A percentile compares a stretch with the other conserved stretches of the same genome.
Evolutionary conservation across 106 monocot genomes (phyloP).

Genomic region (Dioscorea dumetorum): DNA sequence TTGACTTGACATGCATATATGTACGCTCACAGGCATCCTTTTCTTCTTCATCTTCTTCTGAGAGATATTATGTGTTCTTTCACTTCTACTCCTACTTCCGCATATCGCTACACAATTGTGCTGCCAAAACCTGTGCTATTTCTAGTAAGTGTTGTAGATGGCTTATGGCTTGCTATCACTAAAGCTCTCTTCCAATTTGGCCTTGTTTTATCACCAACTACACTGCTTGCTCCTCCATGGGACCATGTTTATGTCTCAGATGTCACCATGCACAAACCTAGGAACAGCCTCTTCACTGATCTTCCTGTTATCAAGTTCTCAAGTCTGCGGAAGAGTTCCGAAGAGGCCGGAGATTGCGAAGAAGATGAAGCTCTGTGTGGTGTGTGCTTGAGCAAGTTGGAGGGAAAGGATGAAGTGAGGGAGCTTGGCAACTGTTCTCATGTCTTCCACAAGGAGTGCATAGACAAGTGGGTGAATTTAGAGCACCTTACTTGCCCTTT

Average conservation of each 20-base stretch:
- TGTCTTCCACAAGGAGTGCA: constrained; percentile 19
- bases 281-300: background rate
- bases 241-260: background rate
- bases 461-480: constrained; percentile 23
- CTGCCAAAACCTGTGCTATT: constrained; percentile 12
- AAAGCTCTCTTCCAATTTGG: constrained; percentile 2
- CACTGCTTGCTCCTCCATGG: background rate
- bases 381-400: constrained; percentile 13
- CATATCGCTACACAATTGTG: constrained; percentile 2
- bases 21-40: no score
- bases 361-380: constrained; percentile 2
- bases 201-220: background rate
- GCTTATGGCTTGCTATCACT: constrained; percentile 1
- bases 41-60: no score
- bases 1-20: no score
- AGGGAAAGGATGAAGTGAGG: constrained; percentile 15
- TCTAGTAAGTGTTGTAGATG: constrained; percentile 9
- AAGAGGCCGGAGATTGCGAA: background rate
- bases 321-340: background rate
- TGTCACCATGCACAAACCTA: background rate
- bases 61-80: no score
- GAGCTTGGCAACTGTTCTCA: constrained; percentile 26
- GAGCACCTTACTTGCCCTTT: constrained; percentile 21
- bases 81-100: background rate
- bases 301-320: constrained; percentile 19